Conservation (phyloP, 495 filamentous ascomycete genomes). For the Podospora tetraspora region DNA sequence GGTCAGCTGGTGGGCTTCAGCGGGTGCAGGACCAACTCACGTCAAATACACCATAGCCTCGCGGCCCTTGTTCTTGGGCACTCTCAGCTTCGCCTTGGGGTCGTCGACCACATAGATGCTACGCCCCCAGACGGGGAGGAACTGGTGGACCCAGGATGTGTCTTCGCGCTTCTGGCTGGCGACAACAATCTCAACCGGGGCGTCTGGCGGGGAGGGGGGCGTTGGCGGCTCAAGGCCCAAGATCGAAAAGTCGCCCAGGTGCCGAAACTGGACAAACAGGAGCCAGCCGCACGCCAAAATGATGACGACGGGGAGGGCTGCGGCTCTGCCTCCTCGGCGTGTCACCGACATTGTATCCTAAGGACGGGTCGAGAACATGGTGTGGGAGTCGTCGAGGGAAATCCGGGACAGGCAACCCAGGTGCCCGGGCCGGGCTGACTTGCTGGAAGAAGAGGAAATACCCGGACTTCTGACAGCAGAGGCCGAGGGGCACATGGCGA, state of each 20-base stretch:
- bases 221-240: slow-evolving; percentile 2
- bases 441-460: background rate
- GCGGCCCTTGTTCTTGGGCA: slow-evolving; percentile 54
- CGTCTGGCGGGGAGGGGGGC: background rate
- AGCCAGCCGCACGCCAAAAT: slow-evolving; percentile 10
- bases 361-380: background rate
- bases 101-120: slow-evolving; percentile 51
- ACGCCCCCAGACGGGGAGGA: slow-evolving; percentile 35
- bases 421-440: background rate
- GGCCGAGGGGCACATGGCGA: background rate
- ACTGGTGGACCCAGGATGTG: slow-evolving; percentile 31
- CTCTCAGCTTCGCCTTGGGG: slow-evolving; percentile 31
- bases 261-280: slow-evolving; percentile 6
- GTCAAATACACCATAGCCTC: slow-evolving; percentile 62
- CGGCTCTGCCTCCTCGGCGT: background rate
- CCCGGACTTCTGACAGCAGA: background rate
- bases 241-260: background rate
- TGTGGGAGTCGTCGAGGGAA: background rate
- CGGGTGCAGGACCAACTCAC: slow-evolving; percentile 40
- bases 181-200: slow-evolving; percentile 31
- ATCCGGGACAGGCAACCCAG: background rate
- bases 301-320: slow-evolving; percentile 7
- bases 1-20: slow-evolving; percentile 13
- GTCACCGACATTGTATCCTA: background rate
- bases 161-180: slow-evolving; percentile 33